Evolutionary conservation across 441 rosid species (phyloP).

Genomic region (Gossypium schwendimanii): DNA sequence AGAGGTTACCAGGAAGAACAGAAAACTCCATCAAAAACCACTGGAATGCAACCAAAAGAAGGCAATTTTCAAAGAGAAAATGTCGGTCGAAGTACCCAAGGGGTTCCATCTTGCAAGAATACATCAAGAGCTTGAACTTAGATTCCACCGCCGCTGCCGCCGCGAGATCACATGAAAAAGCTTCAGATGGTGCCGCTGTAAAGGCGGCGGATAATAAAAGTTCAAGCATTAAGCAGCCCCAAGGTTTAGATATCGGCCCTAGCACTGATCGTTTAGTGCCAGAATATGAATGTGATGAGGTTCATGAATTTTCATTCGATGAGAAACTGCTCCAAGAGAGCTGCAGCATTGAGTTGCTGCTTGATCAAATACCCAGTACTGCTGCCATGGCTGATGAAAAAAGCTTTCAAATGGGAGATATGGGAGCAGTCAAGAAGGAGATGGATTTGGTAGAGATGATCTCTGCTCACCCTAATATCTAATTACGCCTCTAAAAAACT

Average conservation of each 20-base stretch:
- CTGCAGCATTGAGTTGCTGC: slow-evolving; percentile 61
- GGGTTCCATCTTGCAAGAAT: slow-evolving; percentile 77
- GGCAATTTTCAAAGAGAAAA: slow-evolving; percentile 75
- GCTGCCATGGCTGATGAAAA: slow-evolving; percentile 16
- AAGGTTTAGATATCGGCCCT: slow-evolving; percentile 12
- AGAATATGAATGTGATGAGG: slow-evolving; percentile 30
- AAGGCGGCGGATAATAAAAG: background rate
- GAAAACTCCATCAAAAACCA: slow-evolving; percentile 96
- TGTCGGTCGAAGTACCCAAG: slow-evolving; percentile 68
- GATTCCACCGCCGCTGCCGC: slow-evolving; percentile 19
- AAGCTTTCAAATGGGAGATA: background rate
- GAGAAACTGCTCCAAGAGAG: slow-evolving; percentile 57
- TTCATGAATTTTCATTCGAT: slow-evolving; percentile 54
- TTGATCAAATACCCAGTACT: slow-evolving; percentile 43
- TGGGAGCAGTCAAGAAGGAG: slow-evolving; percentile 33
- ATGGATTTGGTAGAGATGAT: slow-evolving; percentile 64
- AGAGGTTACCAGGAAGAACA: slow-evolving; percentile 85
- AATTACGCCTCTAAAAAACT: background rate
- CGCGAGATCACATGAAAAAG: slow-evolving; percentile 21
- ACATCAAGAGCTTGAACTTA: slow-evolving; percentile 75
- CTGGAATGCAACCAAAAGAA: slow-evolving; percentile 94
- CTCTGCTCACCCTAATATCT: slow-evolving; percentile 27
- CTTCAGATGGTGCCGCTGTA: background rate
- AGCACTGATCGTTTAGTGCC: slow-evolving; percentile 29
- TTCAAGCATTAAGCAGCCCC: slow-evolving; percentile 5